Base-by-base conservation (phyloP, 2,329 filamentous ascomycete genomes). In the Zopfia rhizophila region DNA sequence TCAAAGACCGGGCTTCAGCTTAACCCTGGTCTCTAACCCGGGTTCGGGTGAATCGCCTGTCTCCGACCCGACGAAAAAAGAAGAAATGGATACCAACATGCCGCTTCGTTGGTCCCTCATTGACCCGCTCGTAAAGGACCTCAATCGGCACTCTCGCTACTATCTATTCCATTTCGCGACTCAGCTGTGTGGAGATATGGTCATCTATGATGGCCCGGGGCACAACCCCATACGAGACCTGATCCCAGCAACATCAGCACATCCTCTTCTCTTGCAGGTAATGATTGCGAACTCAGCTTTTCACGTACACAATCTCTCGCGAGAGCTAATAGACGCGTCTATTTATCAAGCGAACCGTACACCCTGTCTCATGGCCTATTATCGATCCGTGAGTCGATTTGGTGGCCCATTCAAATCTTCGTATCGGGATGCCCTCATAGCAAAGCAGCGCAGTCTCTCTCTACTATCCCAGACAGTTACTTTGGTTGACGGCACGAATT, bases 111-210 rank as follows among this genome's bases (percentile, higher is more conserved):
- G 61, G 68, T 61, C 73, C 21, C 67, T 83, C 36, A 73, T 78
- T 19, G 82, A 85, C 60, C 82, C 82, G 10, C 55, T 84, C 32
- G 74, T 84, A 45, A 78, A 82, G 53, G 78, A 82, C 53, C 73
- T 85, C 30, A 75, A 77, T 52, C 65, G 53, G 12, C 59, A 73
- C 32, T 72, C 75, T 2, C 70, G 77, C 25, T 75, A 76, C 47
- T 80, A 80, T 41, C 63, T 80, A 6, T 68, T 70, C 48, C 76
- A 80, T 76, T 72, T 66, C 23, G 81, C 66, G 64, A 78, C 41
- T 69, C 64, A 77, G 27, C 69, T 85, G 44, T 84, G 81, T 63
- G 76, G 78, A 61, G 81, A 83, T 55, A 74, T 84, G 48, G 73
- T 78, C 1, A 65, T 79, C 3, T 78, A 80, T 57, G 74, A 79